These are phyloP conservation scores for Hortiboletus campestris DNA, from an alignment of 768 basidiomycete species.

Conservation along the genomic window DNA sequence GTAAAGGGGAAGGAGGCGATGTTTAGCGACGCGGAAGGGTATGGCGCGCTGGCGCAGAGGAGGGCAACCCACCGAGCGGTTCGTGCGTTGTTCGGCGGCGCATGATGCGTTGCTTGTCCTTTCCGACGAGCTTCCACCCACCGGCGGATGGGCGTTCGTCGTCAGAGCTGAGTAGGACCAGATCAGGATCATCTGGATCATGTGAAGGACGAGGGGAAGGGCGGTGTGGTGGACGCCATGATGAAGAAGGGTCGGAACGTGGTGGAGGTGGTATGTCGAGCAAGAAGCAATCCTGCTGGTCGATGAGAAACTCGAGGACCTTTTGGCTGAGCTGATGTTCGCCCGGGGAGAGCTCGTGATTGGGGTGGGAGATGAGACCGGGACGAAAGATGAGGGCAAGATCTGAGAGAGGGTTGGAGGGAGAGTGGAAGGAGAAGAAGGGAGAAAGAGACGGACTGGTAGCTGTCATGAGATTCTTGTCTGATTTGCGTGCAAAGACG, in stretches of 20 bases:
- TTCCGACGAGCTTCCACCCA: constrained; percentile 54
- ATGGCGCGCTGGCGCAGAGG: constrained; percentile 33
- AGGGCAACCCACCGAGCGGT: constrained; percentile 32
- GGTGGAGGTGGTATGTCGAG: constrained; percentile 79
- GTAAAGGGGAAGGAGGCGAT: constrained; percentile 13
- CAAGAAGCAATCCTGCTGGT: constrained; percentile 95
- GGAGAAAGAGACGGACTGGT: constrained; percentile 58
- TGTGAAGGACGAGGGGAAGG: constrained; percentile 8
- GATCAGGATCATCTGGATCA: constrained; percentile 46
- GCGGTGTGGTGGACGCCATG: constrained; percentile 28
- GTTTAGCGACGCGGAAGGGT: constrained; percentile 30
- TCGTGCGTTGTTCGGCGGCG: constrained; percentile 61
- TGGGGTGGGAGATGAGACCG: constrained; percentile 85
- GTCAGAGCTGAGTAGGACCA: constrained; percentile 44
- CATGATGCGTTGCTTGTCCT: constrained; percentile 42
- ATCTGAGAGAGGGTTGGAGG: constrained; percentile 57
- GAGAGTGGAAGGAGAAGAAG: background rate
- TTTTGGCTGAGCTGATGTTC: constrained; percentile 87
- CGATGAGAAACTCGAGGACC: constrained; percentile 93
- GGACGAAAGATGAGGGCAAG: constrained; percentile 97
- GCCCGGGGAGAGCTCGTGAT: constrained; percentile 79
- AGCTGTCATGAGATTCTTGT: constrained; percentile 95
- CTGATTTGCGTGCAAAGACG: constrained; percentile 88
- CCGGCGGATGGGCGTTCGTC: constrained; percentile 47
- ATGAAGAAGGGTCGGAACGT: constrained; percentile 28